Evolutionary conservation across 495 filamentous ascomycete genomes (phyloP).

Genomic region (Aspergillus panamensis): DNA sequence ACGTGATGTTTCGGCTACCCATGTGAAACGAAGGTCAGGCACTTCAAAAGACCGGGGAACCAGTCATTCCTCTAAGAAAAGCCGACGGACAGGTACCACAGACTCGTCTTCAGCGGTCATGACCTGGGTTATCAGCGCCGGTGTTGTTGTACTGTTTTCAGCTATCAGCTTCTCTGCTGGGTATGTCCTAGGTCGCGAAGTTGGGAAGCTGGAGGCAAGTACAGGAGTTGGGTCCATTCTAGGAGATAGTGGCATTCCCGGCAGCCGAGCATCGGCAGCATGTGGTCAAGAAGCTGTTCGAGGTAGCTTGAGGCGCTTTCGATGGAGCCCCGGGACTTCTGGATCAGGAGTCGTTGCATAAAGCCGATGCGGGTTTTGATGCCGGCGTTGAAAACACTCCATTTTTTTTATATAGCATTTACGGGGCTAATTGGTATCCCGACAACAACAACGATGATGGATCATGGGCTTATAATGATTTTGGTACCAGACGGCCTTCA

Average conservation of each 20-base stretch:
- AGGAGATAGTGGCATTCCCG: slow-evolving; percentile 29
- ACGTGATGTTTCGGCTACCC: slow-evolving; percentile 23
- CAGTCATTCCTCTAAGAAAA: slow-evolving; percentile 51
- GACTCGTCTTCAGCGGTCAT: slow-evolving; percentile 49
- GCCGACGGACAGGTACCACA: slow-evolving; percentile 36
- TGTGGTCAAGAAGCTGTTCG: slow-evolving; percentile 46
- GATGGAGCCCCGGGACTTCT: slow-evolving; percentile 40
- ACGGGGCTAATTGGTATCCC: neutral
- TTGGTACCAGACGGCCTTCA: neutral
- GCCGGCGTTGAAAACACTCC: neutral
- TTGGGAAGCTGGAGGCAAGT: slow-evolving; percentile 63
- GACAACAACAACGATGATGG: slow-evolving; percentile 9
- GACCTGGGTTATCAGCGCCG: slow-evolving; percentile 89
- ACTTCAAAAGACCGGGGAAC: slow-evolving; percentile 52
- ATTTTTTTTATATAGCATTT: neutral
- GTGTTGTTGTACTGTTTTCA: slow-evolving; percentile 85
- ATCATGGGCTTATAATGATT: slow-evolving; percentile 10
- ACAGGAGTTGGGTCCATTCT: slow-evolving; percentile 34
- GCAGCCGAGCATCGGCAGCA: slow-evolving; percentile 32
- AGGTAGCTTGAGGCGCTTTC: slow-evolving; percentile 42
- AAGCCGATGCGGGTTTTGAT: neutral
- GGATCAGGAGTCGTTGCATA: slow-evolving; percentile 37
- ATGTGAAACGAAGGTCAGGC: slow-evolving; percentile 48
- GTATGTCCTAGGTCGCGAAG: slow-evolving; percentile 82
- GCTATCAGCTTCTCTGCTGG: slow-evolving; percentile 93